Evolutionary conservation across 179 eudicot species (phyloP).

Genomic region (Spergularia azorica): DNA sequence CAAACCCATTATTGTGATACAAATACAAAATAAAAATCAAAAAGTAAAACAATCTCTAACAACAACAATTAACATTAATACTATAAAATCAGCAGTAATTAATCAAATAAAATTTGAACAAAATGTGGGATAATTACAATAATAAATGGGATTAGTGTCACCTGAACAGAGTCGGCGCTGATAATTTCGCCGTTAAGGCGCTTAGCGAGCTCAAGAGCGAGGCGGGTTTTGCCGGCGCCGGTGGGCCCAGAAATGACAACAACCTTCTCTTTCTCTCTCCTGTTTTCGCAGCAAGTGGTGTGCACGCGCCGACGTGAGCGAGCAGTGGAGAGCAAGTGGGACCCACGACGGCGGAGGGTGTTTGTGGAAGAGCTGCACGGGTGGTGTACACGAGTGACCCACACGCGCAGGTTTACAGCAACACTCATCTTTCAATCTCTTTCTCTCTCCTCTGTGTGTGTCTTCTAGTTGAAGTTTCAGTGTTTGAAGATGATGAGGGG

Average conservation of each 20-base stretch:
- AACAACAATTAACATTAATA: too few species aligned
- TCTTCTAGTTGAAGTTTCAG: too few species aligned
- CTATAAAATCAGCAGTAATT: background rate
- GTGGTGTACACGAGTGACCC: conserved; percentile 28
- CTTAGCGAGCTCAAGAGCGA: conserved; percentile 83
- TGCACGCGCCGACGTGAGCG: conserved; percentile 24
- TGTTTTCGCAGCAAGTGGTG: conserved; percentile 36
- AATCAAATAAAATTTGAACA: too few species aligned
- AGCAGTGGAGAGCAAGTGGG: background rate
- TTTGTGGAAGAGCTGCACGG: conserved; percentile 14
- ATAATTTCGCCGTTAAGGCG: conserved; percentile 90
- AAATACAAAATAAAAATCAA: too few species aligned
- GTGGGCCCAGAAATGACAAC: conserved; percentile 94
- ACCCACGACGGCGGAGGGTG: conserved; percentile 3
- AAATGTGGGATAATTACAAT: background rate
- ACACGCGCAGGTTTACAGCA: conserved; percentile 33
- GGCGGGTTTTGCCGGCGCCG: conserved; percentile 86
- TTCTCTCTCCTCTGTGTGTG: background rate
- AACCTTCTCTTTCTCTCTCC: conserved; percentile 49
- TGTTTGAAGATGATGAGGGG: background rate
- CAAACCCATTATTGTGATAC: too few species aligned
- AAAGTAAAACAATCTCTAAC: too few species aligned
- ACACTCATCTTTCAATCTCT: conserved; percentile 19
- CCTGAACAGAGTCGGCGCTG: conserved; percentile 98
- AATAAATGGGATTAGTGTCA: conserved; percentile 13